Conservation (phyloP, 352 stramenopile genomes). For the Globisporangium takayamanum region DNA sequence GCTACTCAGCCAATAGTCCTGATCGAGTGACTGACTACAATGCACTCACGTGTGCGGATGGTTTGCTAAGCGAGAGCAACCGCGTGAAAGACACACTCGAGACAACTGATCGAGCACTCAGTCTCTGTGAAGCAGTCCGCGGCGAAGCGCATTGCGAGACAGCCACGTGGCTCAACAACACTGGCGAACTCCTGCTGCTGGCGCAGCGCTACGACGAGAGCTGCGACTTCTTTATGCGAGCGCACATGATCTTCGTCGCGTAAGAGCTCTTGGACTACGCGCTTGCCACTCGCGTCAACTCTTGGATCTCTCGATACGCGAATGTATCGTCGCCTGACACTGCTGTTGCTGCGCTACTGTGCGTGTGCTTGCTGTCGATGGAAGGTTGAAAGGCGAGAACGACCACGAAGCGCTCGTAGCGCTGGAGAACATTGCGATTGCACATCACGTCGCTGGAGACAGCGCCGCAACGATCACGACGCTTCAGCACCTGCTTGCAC, state of each 20-base stretch:
- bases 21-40: no score
- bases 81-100: constrained; percentile 24
- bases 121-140: constrained; percentile 32
- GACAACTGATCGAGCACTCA: constrained; percentile 32
- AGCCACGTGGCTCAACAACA: constrained; percentile 37
- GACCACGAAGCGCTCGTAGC: constrained; percentile 23
- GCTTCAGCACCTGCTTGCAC: constrained; percentile 25
- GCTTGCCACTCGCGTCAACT: background rate
- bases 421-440: constrained; percentile 50
- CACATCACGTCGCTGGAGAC: constrained; percentile 12
- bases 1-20: no score
- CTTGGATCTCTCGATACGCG: no score
- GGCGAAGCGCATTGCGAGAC: constrained; percentile 28
- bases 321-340: no score
- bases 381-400: constrained; percentile 29
- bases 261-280: constrained; percentile 4
- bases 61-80: constrained; percentile 12
- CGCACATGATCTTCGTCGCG: constrained; percentile 21
- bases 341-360: background rate
- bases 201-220: constrained; percentile 23
- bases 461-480: constrained; percentile 17
- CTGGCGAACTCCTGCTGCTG: constrained; percentile 32
- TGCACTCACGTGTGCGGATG: background rate
- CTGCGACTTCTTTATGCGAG: constrained; percentile 29
- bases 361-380: background rate